Conservation (phyloP, 2,329 filamentous ascomycete genomes). For the Cladophialophora exuberans region DNA sequence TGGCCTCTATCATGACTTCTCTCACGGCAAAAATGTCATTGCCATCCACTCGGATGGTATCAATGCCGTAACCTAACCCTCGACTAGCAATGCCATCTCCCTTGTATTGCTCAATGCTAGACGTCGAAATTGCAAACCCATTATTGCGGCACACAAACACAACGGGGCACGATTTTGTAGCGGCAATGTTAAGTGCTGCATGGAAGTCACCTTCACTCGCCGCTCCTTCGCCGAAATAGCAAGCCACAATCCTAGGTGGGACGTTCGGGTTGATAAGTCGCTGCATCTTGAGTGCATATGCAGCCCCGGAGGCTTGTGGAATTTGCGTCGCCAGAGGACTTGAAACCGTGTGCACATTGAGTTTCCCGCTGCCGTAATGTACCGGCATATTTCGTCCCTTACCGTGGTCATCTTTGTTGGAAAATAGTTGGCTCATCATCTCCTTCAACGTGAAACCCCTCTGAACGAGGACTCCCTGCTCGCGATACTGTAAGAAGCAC, state of each 20-base stretch:
- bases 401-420: slow-evolving; percentile 79
- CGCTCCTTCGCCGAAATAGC: slow-evolving; percentile 89
- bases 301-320: slow-evolving; percentile 83
- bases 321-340: slow-evolving; percentile 87
- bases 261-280: slow-evolving; percentile 70
- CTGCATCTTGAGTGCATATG: slow-evolving; percentile 85
- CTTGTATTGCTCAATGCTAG: slow-evolving; percentile 86
- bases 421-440: slow-evolving; percentile 95
- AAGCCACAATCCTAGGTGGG: slow-evolving; percentile 71
- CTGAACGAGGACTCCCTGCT: slow-evolving; percentile 88
- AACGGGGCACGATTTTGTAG: slow-evolving; percentile 82
- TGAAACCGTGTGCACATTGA: slow-evolving; percentile 89
- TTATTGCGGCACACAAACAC: slow-evolving; percentile 93
- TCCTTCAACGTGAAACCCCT: slow-evolving; percentile 83
- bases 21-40: slow-evolving; percentile 91
- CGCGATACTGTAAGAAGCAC: slow-evolving; percentile 91
- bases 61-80: slow-evolving; percentile 89
- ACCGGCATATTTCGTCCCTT: slow-evolving; percentile 94
- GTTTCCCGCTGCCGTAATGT: slow-evolving; percentile 76
- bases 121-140: slow-evolving; percentile 87
- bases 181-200: slow-evolving; percentile 86
- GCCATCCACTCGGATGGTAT: slow-evolving; percentile 89
- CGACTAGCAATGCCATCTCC: slow-evolving; percentile 88
- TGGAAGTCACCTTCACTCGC: slow-evolving; percentile 93
- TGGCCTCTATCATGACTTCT: slow-evolving; percentile 76